Base-by-base conservation (phyloP, 2,329 filamentous ascomycete genomes). In the Diaporthe velutina region DNA sequence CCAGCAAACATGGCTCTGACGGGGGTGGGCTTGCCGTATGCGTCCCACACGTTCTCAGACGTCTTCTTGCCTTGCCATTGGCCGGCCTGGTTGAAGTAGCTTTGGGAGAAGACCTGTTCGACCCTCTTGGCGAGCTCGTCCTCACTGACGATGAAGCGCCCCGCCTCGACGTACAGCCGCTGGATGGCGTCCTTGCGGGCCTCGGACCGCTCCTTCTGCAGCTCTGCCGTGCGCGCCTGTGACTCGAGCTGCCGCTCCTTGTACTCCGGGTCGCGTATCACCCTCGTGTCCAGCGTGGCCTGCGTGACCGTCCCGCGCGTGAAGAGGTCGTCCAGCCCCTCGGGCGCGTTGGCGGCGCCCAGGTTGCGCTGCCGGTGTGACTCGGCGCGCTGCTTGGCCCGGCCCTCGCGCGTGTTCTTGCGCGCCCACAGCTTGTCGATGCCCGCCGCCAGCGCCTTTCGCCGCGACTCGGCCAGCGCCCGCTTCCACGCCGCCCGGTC, bases 101-200 rank as follows among this genome's bases (percentile, higher is more conserved):
- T 88, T 35, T 92, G 90, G 22, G 91, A 89, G 84, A 98, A 99
- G n/a, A 93, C 88, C 77, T 88, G 85, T 30, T 97, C 93, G 73
- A 98, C 92, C 77, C 92, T 90, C 22, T 86, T 87, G 78, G 94
- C 90, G 45, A 99, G 89, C 82, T 98, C 93, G 68, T 89, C 85
- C 82, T 98, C 95, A 33, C 90, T 92, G 25, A 95, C 92, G 81
- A 99, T 98, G 85, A 98, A 99, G 52, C 91, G 87, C 35, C 93
- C 90, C 7, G 97, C 95, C 79, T 95, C 94, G 85, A 97, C 94
- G 85, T 99, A 99, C 17, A 99, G 89, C 74, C 94, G 92, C 84
- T 98, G 95, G 40, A 99, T 85, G 22, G 93, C 90, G 78, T 96
- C 91, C 76, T 90, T 88, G 68, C 93, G 90, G 71, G 88, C 87